These are phyloP conservation scores for Acanthamoeba healyi DNA, from an alignment of 208 protist species.

Conservation along the genomic window DNA sequence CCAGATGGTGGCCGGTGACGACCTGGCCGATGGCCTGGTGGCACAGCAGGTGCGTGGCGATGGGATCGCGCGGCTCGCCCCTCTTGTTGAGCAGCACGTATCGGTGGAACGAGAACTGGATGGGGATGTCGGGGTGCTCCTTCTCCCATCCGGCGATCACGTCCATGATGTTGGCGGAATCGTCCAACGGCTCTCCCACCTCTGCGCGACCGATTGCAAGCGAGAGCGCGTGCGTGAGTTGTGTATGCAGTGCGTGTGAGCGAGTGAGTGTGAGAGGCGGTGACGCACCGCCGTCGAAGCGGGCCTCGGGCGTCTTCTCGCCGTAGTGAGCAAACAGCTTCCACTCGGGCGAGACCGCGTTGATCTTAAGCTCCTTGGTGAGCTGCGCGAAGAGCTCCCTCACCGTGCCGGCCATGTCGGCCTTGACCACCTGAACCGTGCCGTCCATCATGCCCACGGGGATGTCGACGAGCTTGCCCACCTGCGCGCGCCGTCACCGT, in stretches of 20 bases:
- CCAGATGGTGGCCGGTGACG: constrained; percentile 49
- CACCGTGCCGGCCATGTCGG: constrained; percentile 58
- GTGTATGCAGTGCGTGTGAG: neutral
- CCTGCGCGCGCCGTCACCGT: neutral
- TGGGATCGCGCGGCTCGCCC: constrained; percentile 1
- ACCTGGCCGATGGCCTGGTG: constrained; percentile 65
- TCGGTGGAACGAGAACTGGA: constrained; percentile 65
- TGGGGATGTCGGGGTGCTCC: constrained; percentile 58
- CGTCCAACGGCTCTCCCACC: constrained; percentile 34
- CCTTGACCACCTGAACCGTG: constrained; percentile 1
- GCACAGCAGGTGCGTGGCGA: constrained; percentile 26
- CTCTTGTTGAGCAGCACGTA: constrained; percentile 46
- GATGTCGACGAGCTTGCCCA: constrained; percentile 18
- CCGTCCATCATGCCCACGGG: constrained; percentile 57
- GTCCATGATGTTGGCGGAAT: constrained; percentile 44
- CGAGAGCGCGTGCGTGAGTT: too few species aligned
- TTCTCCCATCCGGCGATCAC: constrained; percentile 63
- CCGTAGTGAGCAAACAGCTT: constrained; percentile 67
- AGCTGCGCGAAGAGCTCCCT: constrained; percentile 43
- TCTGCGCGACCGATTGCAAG: neutral
- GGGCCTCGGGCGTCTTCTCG: constrained; percentile 21
- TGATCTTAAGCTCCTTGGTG: constrained; percentile 45
- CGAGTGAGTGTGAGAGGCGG: neutral
- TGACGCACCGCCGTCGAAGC: constrained; percentile 31
- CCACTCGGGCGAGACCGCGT: constrained; percentile 16